These are phyloP conservation scores for Cyclostephanos tholiformis DNA, from an alignment of 108 stramenopile genomes.

Conservation along the genomic window DNA sequence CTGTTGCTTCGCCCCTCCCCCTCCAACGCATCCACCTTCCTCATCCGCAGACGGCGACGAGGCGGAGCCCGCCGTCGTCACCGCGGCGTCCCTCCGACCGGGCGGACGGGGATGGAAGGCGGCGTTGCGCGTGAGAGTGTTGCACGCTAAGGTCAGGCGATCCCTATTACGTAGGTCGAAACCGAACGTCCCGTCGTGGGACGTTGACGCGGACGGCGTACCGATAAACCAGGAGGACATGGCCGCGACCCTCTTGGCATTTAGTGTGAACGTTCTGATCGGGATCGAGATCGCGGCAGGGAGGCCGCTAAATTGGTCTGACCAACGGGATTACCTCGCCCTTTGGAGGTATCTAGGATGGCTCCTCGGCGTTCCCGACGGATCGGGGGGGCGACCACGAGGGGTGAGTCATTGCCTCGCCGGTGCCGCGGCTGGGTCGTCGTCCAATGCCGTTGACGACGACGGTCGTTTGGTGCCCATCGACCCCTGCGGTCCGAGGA, in stretches of 20 bases:
- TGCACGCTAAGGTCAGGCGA: constrained; percentile 83
- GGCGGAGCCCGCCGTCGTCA: too few species aligned
- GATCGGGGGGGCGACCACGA: too few species aligned
- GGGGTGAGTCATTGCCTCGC: too few species aligned
- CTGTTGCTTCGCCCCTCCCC: constrained; percentile 47
- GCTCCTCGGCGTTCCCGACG: constrained; percentile 71
- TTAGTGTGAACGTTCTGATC: constrained; percentile 69
- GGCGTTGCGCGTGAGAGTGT: constrained; percentile 67
- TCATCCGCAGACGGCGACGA: not conserved
- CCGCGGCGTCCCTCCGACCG: constrained; percentile 52
- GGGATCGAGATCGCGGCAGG: constrained; percentile 76
- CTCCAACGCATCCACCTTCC: not conserved
- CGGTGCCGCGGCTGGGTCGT: too few species aligned
- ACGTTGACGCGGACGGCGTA: constrained; percentile 58
- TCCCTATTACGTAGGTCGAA: constrained; percentile 41
- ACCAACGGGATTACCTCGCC: constrained; percentile 75
- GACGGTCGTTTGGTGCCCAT: constrained; percentile 38
- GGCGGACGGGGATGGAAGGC: constrained; percentile 74
- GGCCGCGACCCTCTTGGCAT: constrained; percentile 81
- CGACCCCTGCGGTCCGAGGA: constrained; percentile 83
- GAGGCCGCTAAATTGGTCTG: constrained; percentile 39
- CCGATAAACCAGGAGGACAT: constrained; percentile 91
- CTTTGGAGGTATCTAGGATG: constrained; percentile 87
- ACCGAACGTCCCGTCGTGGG: constrained; percentile 57
- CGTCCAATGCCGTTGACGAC: constrained; percentile 28